phyloP scores from a whole-genome alignment of 371 early-diverging fungal species.

The Syncephalastrum racemosum region DNA sequence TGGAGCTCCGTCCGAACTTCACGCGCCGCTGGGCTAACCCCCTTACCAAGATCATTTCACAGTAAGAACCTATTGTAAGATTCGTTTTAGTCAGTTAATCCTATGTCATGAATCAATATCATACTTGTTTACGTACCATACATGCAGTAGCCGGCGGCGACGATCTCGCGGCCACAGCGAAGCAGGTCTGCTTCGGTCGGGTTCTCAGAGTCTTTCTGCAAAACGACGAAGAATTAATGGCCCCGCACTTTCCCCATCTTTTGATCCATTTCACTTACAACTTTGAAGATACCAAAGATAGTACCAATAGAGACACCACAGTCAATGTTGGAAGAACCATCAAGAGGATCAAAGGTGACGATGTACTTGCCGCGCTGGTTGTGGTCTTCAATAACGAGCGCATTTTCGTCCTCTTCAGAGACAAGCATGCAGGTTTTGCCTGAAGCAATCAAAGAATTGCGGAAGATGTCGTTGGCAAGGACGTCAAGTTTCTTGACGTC shows the following conservation, averaged over 20 bases:
- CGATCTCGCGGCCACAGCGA: conserved; percentile 90
- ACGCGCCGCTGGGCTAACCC: conserved; percentile 2
- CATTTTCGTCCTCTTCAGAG: conserved; percentile 95
- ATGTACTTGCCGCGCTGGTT: conserved; percentile 86
- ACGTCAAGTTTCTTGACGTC: conserved; percentile 97
- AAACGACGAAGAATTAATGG: not conserved
- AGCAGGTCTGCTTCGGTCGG: conserved; percentile 70
- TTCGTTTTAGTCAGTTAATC: too few relatives aligned
- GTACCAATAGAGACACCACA: conserved; percentile 98
- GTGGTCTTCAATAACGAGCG: conserved; percentile 79
- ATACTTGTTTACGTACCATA: conserved; percentile 55
- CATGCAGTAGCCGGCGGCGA: conserved; percentile 97
- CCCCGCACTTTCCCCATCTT: not conserved
- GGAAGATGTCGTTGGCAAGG: conserved; percentile 96
- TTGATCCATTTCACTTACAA: conserved; percentile 54
- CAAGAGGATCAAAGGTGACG: conserved; percentile 97
- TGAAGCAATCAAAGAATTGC: conserved; percentile 89
- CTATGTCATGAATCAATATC: too few relatives aligned
- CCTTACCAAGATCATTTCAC: conserved; percentile 69
- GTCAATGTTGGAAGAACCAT: conserved; percentile 97
- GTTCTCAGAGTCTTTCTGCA: conserved; percentile 48
- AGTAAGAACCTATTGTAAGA: conserved; percentile 62
- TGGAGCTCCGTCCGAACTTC: conserved; percentile 4
- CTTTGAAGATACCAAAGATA: conserved; percentile 96
- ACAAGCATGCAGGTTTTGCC: conserved; percentile 92